Evolutionary conservation across 106 monocot species (phyloP).

Genomic region (Dioscorea dumetorum): DNA sequence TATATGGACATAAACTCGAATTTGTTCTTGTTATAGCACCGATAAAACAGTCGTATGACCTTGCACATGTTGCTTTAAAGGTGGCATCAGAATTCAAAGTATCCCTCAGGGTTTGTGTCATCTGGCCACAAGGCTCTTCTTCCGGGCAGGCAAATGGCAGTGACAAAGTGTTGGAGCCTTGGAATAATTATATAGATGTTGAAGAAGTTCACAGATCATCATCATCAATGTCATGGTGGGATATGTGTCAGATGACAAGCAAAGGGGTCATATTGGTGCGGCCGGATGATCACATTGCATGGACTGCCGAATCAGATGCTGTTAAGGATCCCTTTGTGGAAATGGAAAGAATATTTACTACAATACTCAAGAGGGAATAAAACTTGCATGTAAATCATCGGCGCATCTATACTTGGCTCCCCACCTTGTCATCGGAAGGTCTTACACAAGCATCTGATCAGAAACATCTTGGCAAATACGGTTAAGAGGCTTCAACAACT

Average conservation of each 20-base stretch:
- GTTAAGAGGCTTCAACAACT: too few relatives aligned
- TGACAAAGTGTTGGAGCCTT: conserved; percentile 24
- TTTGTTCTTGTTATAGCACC: conserved; percentile 87
- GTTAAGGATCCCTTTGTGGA: conserved; percentile 22
- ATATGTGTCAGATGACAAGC: conserved; percentile 53
- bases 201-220: conserved; percentile 40
- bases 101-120: conserved; percentile 57
- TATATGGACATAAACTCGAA: conserved; percentile 68
- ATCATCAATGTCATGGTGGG: conserved; percentile 73
- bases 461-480: too few relatives aligned
- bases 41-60: conserved; percentile 55
- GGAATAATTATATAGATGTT: conserved; percentile 58
- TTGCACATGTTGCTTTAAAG: conserved; percentile 46
- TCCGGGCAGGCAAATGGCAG: conserved; percentile 17
- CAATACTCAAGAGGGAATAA: conserved; percentile 15
- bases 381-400: not conserved
- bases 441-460: too few relatives aligned
- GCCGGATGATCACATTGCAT: conserved; percentile 93
- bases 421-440: too few relatives aligned
- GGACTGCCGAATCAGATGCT: conserved; percentile 43
- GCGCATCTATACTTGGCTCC: too few relatives aligned
- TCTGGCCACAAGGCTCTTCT: conserved; percentile 69
- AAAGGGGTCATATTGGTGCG: conserved; percentile 73
- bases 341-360: conserved; percentile 45
- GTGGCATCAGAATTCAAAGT: conserved; percentile 35